These are phyloP conservation scores for Phascolomyces articulosus DNA, from an alignment of 371 early-diverging fungal genomes.

Conservation along the genomic window DNA sequence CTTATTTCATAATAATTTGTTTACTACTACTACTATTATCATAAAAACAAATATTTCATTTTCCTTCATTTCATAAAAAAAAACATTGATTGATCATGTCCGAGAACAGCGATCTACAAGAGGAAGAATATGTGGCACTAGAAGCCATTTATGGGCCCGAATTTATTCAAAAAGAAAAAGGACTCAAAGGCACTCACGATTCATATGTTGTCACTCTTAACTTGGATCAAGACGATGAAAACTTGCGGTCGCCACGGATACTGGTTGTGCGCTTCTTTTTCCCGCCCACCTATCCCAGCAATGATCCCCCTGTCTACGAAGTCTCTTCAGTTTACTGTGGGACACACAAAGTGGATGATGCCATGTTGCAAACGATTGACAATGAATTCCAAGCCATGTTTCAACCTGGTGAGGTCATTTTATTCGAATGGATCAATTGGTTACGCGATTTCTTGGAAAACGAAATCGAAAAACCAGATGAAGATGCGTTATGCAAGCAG, in stretches of 20 bases:
- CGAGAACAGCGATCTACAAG: slow-evolving; percentile 31
- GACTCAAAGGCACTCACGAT: slow-evolving; percentile 5
- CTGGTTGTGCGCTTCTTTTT: slow-evolving; percentile 58
- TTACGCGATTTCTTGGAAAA: slow-evolving; percentile 62
- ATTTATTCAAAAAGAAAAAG: slow-evolving; percentile 23
- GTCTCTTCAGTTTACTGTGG: slow-evolving; percentile 71
- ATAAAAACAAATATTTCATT: too few species aligned
- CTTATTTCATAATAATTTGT: not conserved
- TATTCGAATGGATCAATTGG: slow-evolving; percentile 81
- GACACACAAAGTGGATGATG: slow-evolving; percentile 43
- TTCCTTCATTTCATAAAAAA: too few species aligned
- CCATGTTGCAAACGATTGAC: slow-evolving; percentile 51
- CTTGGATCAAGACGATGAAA: slow-evolving; percentile 29
- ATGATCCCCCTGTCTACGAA: slow-evolving; percentile 70
- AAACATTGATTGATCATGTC: not conserved
- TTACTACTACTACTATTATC: too few species aligned
- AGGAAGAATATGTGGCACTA: slow-evolving; percentile 43
- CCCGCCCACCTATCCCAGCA: slow-evolving; percentile 71
- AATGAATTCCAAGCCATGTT: slow-evolving; percentile 60
- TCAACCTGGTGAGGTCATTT: slow-evolving; percentile 69
- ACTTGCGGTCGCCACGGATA: slow-evolving; percentile 36
- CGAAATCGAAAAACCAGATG: slow-evolving; percentile 22
- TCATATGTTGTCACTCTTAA: slow-evolving; percentile 35
- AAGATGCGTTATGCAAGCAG: not conserved
- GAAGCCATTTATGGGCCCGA: slow-evolving; percentile 47